Evolutionary conservation across 345 rosid species (phyloP).

Genomic region (Citrus australasica): DNA sequence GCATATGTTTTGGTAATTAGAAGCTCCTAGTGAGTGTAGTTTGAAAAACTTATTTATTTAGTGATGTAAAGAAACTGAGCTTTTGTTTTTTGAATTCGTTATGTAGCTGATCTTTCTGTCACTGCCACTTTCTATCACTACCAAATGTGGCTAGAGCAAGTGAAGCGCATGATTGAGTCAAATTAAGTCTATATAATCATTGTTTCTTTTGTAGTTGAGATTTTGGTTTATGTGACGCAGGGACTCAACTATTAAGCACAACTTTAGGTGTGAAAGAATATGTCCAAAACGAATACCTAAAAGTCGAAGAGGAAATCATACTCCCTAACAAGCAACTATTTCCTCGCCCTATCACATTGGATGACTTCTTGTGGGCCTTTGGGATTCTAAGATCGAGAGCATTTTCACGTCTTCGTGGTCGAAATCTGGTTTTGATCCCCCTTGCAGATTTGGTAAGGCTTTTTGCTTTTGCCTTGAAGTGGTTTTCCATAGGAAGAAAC

Average conservation of each 20-base stretch:
- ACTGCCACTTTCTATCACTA: background rate
- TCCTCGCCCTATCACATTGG: conserved; percentile 55
- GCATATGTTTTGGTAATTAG: background rate
- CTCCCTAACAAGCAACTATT: conserved; percentile 57
- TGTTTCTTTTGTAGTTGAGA: background rate
- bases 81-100: background rate
- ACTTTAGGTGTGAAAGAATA: conserved; percentile 70
- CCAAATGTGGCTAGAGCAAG: background rate
- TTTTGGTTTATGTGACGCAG: conserved; percentile 30
- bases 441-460: conserved; percentile 80
- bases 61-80: background rate
- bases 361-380: conserved; percentile 86
- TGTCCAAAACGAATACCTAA: conserved; percentile 53
- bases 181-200: background rate
- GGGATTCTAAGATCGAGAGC: conserved; percentile 89
- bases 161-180: background rate
- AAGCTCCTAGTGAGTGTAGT: background rate
- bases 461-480: background rate
- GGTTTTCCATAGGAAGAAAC: conserved; percentile 1
- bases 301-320: conserved; percentile 64
- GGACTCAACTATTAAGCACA: conserved; percentile 74
- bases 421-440: conserved; percentile 83
- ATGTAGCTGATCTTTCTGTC: background rate
- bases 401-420: conserved; percentile 83
- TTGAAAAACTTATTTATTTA: background rate